These are phyloP conservation scores for Chalciporus sp. DNA, from an alignment of 1,284 basidiomycete species.

Conservation along the genomic window DNA sequence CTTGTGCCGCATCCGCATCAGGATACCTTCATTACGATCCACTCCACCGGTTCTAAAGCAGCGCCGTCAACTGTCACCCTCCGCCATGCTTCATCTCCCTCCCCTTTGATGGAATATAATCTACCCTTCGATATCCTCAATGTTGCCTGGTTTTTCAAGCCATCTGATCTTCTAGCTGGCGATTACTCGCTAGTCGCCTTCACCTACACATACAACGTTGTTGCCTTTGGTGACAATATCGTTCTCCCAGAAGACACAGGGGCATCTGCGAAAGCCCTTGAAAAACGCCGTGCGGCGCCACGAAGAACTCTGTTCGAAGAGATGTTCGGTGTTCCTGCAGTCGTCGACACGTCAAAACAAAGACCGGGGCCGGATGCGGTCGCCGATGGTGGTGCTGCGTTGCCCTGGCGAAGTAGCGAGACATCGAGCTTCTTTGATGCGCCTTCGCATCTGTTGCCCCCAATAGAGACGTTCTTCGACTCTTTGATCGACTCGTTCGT, in stretches of 20 bases:
- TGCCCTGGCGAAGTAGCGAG: constrained; percentile 43
- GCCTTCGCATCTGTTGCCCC: constrained; percentile 81
- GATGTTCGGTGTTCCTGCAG: constrained; percentile 76
- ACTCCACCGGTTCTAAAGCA: constrained; percentile 34
- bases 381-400: constrained; percentile 19
- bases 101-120: constrained; percentile 43
- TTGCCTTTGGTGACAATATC: constrained; percentile 63
- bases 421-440: constrained; percentile 63
- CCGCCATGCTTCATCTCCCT: constrained; percentile 50
- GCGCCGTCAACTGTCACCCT: constrained; percentile 43
- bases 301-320: constrained; percentile 79
- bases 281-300: constrained; percentile 31
- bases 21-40: constrained; percentile 61
- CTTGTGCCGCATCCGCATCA: constrained; percentile 58
- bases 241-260: constrained; percentile 44
- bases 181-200: constrained; percentile 67
- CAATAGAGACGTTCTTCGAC: constrained; percentile 76
- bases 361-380: constrained; percentile 21
- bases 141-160: constrained; percentile 48
- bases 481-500: constrained; percentile 72
- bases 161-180: constrained; percentile 29
- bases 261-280: constrained; percentile 47
- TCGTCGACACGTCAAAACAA: constrained; percentile 39
- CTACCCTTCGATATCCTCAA: constrained; percentile 65
- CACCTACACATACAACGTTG: constrained; percentile 63